phyloP scores from a whole-genome alignment of 768 basidiomycete genomes.

The Mycena capillaripes region DNA sequence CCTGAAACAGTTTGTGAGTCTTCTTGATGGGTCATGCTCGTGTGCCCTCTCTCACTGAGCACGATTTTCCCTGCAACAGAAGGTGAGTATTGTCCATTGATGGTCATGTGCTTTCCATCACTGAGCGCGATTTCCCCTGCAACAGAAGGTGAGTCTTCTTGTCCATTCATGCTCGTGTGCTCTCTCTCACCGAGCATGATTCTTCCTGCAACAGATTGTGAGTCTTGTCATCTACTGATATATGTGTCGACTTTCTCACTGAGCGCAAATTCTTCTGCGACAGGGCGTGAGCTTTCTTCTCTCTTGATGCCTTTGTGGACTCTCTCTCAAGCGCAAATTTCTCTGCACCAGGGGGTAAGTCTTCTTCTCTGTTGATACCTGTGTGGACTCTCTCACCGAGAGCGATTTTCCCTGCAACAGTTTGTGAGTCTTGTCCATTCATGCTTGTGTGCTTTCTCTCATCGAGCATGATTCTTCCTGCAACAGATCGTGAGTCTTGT shows the following conservation, averaged over 20 bases:
- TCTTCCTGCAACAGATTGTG: neutral
- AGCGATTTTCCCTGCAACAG: too few species aligned
- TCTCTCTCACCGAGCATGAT: neutral
- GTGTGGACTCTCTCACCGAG: too few species aligned
- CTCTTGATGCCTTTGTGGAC: too few species aligned
- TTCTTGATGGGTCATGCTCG: neutral
- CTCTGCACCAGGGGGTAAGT: too few species aligned
- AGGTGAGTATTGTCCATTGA: neutral
- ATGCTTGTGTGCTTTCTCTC: too few species aligned
- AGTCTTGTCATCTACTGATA: neutral
- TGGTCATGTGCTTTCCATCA: neutral
- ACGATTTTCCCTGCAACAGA: neutral
- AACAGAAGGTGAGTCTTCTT: neutral
- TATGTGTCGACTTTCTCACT: neutral
- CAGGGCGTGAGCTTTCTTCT: neutral
- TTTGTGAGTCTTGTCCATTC: too few species aligned
- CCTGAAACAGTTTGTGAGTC: too few species aligned
- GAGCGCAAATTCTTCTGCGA: neutral
- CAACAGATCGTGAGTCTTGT: too few species aligned
- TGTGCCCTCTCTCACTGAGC: too few species aligned
- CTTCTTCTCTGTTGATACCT: too few species aligned
- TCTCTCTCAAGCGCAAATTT: too few species aligned
- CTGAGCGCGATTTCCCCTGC: neutral
- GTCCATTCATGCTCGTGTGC: neutral
- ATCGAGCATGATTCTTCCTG: too few species aligned